phyloP scores from a whole-genome alignment of 208 protist genomes.

The Trypanosoma avium region DNA sequence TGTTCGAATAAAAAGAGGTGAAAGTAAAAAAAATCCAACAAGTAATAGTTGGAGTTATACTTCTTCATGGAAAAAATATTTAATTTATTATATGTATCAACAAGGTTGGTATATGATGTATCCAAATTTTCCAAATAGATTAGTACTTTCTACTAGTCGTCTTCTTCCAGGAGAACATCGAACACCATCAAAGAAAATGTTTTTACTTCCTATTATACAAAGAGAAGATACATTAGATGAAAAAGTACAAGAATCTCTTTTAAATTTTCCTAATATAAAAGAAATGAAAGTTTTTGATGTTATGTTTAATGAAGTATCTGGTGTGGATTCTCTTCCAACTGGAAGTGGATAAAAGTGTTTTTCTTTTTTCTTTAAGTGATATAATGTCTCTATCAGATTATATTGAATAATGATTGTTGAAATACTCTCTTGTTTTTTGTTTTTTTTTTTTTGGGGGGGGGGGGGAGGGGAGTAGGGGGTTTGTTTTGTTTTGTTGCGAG shows the following conservation, averaged over 20 bases:
- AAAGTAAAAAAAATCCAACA: not conserved
- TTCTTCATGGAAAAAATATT: constrained; percentile 47
- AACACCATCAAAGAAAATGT: constrained; percentile 18
- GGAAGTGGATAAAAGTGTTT: constrained; percentile 6
- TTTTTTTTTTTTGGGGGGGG: not conserved
- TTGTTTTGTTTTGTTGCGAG: too few relatives aligned
- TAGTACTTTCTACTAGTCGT: constrained; percentile 39
- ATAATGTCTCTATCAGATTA: too few relatives aligned
- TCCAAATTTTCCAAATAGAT: constrained; percentile 27
- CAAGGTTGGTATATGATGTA: constrained; percentile 48
- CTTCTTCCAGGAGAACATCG: constrained; percentile 27
- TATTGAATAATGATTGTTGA: too few relatives aligned
- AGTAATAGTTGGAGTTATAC: constrained; percentile 29
- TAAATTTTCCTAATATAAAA: constrained; percentile 13
- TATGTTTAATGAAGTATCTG: constrained; percentile 22
- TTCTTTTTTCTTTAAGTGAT: not conserved
- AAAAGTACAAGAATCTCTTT: not conserved
- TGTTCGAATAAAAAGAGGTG: not conserved
- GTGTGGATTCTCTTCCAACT: constrained; percentile 8
- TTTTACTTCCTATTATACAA: constrained; percentile 20
- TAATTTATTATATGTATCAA: constrained; percentile 38
- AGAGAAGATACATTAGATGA: not conserved
- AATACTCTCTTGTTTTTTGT: constrained; percentile 3
- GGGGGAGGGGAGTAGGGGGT: too few relatives aligned
- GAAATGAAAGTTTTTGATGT: constrained; percentile 19